A percentile compares a stretch with the other conserved stretches of the same genome.
Conservation (phyloP, 306 rosid genomes). For the Alnus rubra region DNA sequence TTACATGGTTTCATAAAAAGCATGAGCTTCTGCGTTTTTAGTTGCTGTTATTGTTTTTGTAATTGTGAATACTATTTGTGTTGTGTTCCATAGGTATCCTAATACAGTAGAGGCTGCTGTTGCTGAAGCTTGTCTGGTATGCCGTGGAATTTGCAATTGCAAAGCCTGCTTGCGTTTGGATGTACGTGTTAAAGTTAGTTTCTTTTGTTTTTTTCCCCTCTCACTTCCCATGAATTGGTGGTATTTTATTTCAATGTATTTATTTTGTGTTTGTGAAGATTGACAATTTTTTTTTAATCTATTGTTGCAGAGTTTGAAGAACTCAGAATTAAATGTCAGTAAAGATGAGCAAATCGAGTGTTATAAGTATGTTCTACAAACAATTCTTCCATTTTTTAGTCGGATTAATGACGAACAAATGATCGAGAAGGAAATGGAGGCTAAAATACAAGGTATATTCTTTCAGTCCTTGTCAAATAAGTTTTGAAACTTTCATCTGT, state of each 20-base stretch:
- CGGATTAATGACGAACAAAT: conserved; percentile 61
- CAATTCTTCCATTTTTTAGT: conserved; percentile 62
- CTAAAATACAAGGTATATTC: conserved; percentile 58
- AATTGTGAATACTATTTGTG: background rate
- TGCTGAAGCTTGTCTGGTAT: conserved; percentile 70
- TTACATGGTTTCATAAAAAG: background rate
- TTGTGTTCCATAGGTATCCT: conserved; percentile 67
- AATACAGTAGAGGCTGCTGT: conserved; percentile 40
- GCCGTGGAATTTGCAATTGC: conserved; percentile 81
- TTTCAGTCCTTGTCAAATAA: background rate
- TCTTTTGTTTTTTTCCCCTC: background rate
- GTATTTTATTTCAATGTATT: background rate
- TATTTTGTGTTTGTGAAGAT: background rate
- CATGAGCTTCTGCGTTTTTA: background rate
- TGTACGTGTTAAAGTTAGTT: conserved; percentile 42
- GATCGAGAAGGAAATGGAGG: conserved; percentile 60
- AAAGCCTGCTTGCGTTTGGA: conserved; percentile 66
- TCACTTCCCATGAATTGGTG: background rate
- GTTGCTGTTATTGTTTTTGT: background rate
- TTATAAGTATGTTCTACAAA: conserved; percentile 47
- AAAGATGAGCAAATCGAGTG: conserved; percentile 21
- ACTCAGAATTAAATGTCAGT: background rate
- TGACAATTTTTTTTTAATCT: background rate
- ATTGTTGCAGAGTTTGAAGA: conserved; percentile 34
- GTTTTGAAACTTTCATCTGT: background rate